Evolutionary conservation across 306 rosid species (phyloP), one percentile per base, ranked within the genome.

Genomic region (Echinosophora koreensis): DNA sequence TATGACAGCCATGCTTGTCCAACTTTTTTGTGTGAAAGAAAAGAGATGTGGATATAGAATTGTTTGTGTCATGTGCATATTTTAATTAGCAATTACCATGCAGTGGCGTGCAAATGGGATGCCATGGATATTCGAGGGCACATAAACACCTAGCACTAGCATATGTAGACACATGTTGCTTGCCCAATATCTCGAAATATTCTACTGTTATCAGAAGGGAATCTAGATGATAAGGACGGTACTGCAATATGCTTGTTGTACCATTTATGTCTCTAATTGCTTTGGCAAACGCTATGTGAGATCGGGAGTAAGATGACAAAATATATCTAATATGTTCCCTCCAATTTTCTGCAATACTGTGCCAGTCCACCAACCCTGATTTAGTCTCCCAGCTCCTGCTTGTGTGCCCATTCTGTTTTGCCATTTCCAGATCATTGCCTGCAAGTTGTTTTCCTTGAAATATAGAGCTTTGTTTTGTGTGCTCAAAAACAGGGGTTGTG

Each of bases 51-150:
- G 89, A 92, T 54, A 88, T 69, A 12, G 97, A 95, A 57, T 89
- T 94, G 88, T 92, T 94, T 32, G 81, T 77, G 55, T 90, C 97
- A 60, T 92, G 92, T 56, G 77, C 77, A 85, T 86, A 90, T 83
- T 89, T 92, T 81, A 94, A 77, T 78, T 89, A 97, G 85, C 97
- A 92, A 89, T 89, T 92, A 47, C 91, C 97, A 87, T 82, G 94
- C 51, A 92, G 81, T 46, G 91, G 90, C 6, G 90, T 94, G 90
- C 92, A 94, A 90, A 87, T 86, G 66, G 93, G 89, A 84, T 83
- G 87, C 97, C 97, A 94, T n/a, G 98, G 97, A 82, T 97, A 92
- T 81, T 92, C 97, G 81, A 94, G 84, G 66, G 90, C 98, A 70
- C 92, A 94, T 34, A 92, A 84, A 83, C 97, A 86, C 84, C 86